Conservation (phyloP, 306 rosid genomes). For the Vachellia pachyceras region DNA sequence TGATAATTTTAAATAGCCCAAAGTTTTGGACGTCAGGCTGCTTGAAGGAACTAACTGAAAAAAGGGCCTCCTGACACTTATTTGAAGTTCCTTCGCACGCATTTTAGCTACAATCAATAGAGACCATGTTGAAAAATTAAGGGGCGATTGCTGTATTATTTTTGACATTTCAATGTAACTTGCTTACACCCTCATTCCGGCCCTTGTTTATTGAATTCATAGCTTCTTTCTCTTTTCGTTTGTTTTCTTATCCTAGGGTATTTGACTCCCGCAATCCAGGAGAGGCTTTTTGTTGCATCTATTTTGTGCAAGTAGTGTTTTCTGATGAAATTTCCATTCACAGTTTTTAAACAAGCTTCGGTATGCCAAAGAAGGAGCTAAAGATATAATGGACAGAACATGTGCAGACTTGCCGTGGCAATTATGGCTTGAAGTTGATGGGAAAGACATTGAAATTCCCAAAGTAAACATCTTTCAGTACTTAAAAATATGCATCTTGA, state of each 20-base stretch:
- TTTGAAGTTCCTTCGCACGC: slow-evolving; percentile 6
- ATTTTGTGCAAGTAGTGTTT: slow-evolving; percentile 24
- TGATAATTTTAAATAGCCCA: slow-evolving; percentile 25
- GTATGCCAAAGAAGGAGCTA: slow-evolving; percentile 89
- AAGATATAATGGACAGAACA: slow-evolving; percentile 81
- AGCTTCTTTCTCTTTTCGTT: neutral
- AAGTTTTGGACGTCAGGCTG: slow-evolving; percentile 16
- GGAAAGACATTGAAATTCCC: slow-evolving; percentile 71
- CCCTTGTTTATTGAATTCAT: slow-evolving; percentile 23
- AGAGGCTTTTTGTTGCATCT: slow-evolving; percentile 27
- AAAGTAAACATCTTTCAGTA: slow-evolving; percentile 47
- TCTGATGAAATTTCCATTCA: slow-evolving; percentile 30
- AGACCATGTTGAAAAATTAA: slow-evolving; percentile 20
- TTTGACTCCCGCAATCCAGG: slow-evolving; percentile 16
- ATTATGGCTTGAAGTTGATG: slow-evolving; percentile 89
- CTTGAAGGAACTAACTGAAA: slow-evolving; percentile 33
- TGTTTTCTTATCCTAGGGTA: slow-evolving; percentile 23
- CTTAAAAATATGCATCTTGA: slow-evolving; percentile 19
- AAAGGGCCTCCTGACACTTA: neutral
- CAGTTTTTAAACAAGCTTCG: slow-evolving; percentile 75
- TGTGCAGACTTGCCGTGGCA: slow-evolving; percentile 92
- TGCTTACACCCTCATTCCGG: slow-evolving; percentile 14
- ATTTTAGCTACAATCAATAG: slow-evolving; percentile 23
- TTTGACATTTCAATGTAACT: slow-evolving; percentile 27
- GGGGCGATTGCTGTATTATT: slow-evolving; percentile 29